These are phyloP conservation scores for Mycogone perniciosa DNA, from an alignment of 2,329 filamentous ascomycete species.

Conservation along the genomic window DNA sequence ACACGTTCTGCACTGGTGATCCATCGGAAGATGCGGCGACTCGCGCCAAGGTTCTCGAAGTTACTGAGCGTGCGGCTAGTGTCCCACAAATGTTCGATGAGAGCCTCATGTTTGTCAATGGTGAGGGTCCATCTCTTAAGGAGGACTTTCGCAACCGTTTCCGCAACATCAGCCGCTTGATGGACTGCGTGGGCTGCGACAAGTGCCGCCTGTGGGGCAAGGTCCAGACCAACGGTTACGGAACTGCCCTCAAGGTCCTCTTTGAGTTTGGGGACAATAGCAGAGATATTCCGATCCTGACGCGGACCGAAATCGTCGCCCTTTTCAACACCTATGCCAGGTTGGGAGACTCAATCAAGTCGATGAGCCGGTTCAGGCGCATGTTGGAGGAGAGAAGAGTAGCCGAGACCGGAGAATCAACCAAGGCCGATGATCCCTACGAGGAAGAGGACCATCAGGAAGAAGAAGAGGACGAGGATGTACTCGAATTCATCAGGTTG, in stretches of 20 bases:
- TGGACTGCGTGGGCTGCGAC: conserved; percentile 98
- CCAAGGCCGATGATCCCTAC: conserved; percentile 2
- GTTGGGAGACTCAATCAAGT: conserved; percentile 72
- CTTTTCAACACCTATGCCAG: conserved; percentile 91
- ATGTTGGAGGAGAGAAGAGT: conserved; percentile 37
- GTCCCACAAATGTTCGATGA: conserved; percentile 88
- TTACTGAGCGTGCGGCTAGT: conserved; percentile 64
- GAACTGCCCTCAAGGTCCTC: conserved; percentile 87
- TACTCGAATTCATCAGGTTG: conserved; percentile 21
- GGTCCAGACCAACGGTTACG: conserved; percentile 89
- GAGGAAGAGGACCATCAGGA: conserved; percentile 32
- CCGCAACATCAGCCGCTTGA: conserved; percentile 90
- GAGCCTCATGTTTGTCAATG: conserved; percentile 84
- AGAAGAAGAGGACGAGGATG: conserved; percentile 24
- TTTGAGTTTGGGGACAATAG: conserved; percentile 80
- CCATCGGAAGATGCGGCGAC: conserved; percentile 70
- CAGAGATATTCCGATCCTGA: conserved; percentile 61
- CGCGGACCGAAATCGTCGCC: conserved; percentile 87
- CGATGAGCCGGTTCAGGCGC: conserved; percentile 63
- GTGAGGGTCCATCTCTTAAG: conserved; percentile 70
- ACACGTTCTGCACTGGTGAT: conserved; percentile 91
- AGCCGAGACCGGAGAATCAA: conserved; percentile 16
- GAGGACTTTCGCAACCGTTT: conserved; percentile 97
- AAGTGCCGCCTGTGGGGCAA: conserved; percentile 99
- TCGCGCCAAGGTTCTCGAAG: conserved; percentile 70